Conservation (phyloP, 768 basidiomycete genomes). For the Naganishia antarctica region DNA sequence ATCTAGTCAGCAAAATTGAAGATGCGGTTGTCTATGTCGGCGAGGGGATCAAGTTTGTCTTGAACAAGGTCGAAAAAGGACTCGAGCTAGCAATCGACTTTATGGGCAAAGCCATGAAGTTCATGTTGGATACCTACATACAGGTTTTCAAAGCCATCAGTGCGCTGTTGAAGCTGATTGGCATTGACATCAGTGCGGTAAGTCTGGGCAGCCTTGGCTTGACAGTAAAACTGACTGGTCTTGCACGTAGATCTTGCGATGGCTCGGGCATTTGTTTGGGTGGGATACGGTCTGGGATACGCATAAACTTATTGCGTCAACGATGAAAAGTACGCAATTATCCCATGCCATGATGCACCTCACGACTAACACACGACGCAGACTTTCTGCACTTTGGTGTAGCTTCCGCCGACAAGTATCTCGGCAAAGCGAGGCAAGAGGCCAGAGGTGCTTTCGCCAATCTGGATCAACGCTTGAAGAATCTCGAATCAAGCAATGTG, state of each 20-base stretch:
- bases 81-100: constrained; percentile 1
- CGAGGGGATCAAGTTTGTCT: constrained; percentile 1
- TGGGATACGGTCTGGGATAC: constrained; percentile 8
- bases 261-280: constrained; percentile 4
- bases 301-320: constrained; percentile 2
- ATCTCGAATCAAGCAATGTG: neutral
- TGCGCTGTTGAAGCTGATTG: constrained; percentile 13
- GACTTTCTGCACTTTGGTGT: neutral
- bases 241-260: constrained; percentile 6
- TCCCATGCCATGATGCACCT: neutral
- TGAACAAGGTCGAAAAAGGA: constrained; percentile 15
- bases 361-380: neutral
- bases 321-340: neutral
- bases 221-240: neutral
- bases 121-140: constrained; percentile 1
- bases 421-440: neutral
- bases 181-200: constrained; percentile 15
- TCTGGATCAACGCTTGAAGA: constrained; percentile 10
- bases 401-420: neutral
- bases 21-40: constrained; percentile 16
- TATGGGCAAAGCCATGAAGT: constrained; percentile 19
- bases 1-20: constrained; percentile 13
- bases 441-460: constrained; percentile 3
- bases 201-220: neutral
- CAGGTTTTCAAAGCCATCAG: constrained; percentile 18